A percentile compares a stretch with the other conserved stretches of the same genome.
phyloP scores from a whole-genome alignment of 352 stramenopile species.

The Globisporangium lucens region DNA sequence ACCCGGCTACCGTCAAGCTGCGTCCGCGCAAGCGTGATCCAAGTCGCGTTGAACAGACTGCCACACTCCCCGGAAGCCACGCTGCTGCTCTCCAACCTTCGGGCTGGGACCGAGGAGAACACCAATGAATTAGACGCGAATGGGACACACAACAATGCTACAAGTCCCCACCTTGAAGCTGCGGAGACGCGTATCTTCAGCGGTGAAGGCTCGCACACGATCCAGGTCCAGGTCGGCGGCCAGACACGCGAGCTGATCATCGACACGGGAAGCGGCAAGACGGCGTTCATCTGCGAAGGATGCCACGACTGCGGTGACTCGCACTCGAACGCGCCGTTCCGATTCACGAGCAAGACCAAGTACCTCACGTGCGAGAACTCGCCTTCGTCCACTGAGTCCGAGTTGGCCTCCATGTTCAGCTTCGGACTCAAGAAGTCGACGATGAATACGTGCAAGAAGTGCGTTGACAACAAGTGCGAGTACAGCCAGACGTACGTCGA shows the following conservation, averaged over 20 bases:
- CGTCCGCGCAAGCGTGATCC: slow-evolving; percentile 3
- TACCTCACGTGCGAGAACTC: slow-evolving; percentile 52
- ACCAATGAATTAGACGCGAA: neutral
- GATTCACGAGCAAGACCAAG: slow-evolving; percentile 39
- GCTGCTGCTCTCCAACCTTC: slow-evolving; percentile 5
- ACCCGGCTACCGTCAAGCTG: neutral
- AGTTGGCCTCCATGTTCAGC: slow-evolving; percentile 3
- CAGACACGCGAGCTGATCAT: slow-evolving; percentile 90
- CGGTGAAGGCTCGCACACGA: slow-evolving; percentile 71
- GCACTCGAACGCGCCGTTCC: slow-evolving; percentile 82
- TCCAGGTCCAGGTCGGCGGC: slow-evolving; percentile 57
- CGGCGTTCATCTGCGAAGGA: slow-evolving; percentile 92
- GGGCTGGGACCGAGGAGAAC: neutral
- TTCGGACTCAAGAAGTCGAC: slow-evolving; percentile 26
- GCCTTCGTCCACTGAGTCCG: neutral
- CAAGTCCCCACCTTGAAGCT: slow-evolving; percentile 1
- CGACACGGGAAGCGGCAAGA: slow-evolving; percentile 95
- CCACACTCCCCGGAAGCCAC: neutral
- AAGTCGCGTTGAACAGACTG: slow-evolving; percentile 11
- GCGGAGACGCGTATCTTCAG: slow-evolving; percentile 20
- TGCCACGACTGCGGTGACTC: slow-evolving; percentile 86
- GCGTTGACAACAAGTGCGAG: slow-evolving; percentile 64
- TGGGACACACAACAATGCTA: too few relatives aligned
- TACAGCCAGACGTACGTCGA: slow-evolving; percentile 94
- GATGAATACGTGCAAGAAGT: slow-evolving; percentile 24